phyloP scores from a whole-genome alignment of 805 yeast species.

The Komagataella pseudopastoris region DNA sequence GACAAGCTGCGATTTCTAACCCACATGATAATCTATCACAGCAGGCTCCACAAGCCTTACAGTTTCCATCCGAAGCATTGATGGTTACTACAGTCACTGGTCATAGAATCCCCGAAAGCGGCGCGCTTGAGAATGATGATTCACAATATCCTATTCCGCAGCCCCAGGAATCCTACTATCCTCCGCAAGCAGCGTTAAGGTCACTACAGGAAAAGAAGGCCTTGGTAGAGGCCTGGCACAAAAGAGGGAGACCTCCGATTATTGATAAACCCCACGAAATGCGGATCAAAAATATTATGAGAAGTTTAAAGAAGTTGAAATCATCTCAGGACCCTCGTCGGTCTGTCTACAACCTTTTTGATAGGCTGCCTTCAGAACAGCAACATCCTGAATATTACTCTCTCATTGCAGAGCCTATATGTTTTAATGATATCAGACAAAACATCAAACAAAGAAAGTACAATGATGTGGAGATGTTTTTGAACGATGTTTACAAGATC shows the following conservation, averaged over 20 bases:
- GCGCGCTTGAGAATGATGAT: background rate
- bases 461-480: slow-evolving; percentile 58
- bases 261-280: slow-evolving; percentile 88
- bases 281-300: slow-evolving; percentile 75
- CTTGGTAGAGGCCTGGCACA: slow-evolving; percentile 27
- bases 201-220: slow-evolving; percentile 3
- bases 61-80: slow-evolving; percentile 5
- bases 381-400: slow-evolving; percentile 40
- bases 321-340: slow-evolving; percentile 32
- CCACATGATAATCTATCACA: slow-evolving; percentile 1
- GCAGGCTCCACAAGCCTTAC: slow-evolving; percentile 1
- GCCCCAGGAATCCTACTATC: slow-evolving; percentile 1
- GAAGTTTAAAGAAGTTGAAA: slow-evolving; percentile 64
- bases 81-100: slow-evolving; percentile 3
- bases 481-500: slow-evolving; percentile 65
- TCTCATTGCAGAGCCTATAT: slow-evolving; percentile 43
- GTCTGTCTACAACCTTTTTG: slow-evolving; percentile 53
- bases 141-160: background rate
- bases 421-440: slow-evolving; percentile 62
- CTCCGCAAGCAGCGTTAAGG: slow-evolving; percentile 1
- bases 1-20: slow-evolving; percentile 2
- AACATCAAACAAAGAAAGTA: slow-evolving; percentile 81
- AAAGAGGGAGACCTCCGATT: slow-evolving; percentile 85
- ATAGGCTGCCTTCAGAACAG: slow-evolving; percentile 64
- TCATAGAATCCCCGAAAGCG: background rate